Conservation (phyloP, 2,329 filamentous ascomycete species). For the Sporothrix euskadiensis region DNA sequence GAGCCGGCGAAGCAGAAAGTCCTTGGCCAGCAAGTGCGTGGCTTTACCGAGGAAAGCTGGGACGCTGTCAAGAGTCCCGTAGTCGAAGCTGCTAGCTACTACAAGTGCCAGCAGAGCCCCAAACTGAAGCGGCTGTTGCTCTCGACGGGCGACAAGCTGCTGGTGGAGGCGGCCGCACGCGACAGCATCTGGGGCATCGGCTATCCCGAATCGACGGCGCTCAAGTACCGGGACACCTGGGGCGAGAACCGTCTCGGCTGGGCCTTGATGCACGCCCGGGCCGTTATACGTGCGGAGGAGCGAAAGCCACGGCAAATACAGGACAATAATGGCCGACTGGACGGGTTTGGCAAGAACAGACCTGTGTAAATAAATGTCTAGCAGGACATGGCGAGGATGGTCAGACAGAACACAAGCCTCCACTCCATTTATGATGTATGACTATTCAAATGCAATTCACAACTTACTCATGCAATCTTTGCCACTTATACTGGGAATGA, state of each 20-base stretch:
- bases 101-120: slow-evolving; percentile 58
- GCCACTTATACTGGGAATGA: not conserved
- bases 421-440: not conserved
- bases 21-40: slow-evolving; percentile 27
- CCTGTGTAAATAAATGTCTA: not conserved
- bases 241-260: slow-evolving; percentile 65
- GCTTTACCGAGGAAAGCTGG: slow-evolving; percentile 28
- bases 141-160: slow-evolving; percentile 58
- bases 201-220: slow-evolving; percentile 54
- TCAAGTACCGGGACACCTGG: slow-evolving; percentile 52
- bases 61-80: slow-evolving; percentile 49
- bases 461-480: not conserved
- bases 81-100: slow-evolving; percentile 58
- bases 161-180: slow-evolving; percentile 62
- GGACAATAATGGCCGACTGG: no score
- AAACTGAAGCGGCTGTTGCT: slow-evolving; percentile 53
- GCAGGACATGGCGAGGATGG: not conserved
- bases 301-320: not conserved
- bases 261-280: slow-evolving; percentile 59
- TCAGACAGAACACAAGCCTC: not conserved
- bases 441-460: not conserved
- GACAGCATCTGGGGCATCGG: slow-evolving; percentile 69
- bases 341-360: no score
- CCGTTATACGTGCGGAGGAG: slow-evolving; percentile 49
- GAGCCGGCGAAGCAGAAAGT: slow-evolving; percentile 28